Evolutionary conservation across 108 stramenopile genomes (phyloP).

Genomic region (Asterionellopsis glacialis): DNA sequence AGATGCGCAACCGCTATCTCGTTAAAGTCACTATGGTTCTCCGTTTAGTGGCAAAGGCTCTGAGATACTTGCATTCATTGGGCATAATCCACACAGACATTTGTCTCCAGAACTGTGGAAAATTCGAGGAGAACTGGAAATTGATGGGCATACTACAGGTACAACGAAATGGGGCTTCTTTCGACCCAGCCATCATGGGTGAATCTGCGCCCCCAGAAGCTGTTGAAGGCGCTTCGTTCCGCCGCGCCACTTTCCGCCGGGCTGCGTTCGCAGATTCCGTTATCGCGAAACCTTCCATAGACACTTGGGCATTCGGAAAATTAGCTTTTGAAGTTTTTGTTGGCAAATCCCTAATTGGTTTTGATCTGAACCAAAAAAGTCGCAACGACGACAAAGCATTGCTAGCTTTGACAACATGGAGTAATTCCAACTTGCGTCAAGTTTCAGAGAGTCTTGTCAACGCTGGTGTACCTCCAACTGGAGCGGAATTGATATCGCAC

Average conservation of each 20-base stretch:
- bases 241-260: slow-evolving; percentile 12
- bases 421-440: slow-evolving; percentile 29
- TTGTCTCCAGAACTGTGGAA: slow-evolving; percentile 48
- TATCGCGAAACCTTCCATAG: slow-evolving; percentile 40
- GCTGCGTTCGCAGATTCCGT: slow-evolving; percentile 23
- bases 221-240: slow-evolving; percentile 7
- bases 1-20: slow-evolving; percentile 46
- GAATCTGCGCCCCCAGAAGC: slow-evolving; percentile 69
- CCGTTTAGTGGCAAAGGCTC: slow-evolving; percentile 50
- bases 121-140: slow-evolving; percentile 74
- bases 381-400: slow-evolving; percentile 21
- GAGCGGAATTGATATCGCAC: slow-evolving; percentile 51
- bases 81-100: slow-evolving; percentile 71
- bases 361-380: slow-evolving; percentile 22
- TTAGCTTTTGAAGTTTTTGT: slow-evolving; percentile 70
- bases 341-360: slow-evolving; percentile 56
- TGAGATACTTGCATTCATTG: slow-evolving; percentile 49
- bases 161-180: slow-evolving; percentile 33
- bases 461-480: slow-evolving; percentile 37
- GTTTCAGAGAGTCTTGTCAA: slow-evolving; percentile 33
- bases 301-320: slow-evolving; percentile 81
- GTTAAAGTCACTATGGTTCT: slow-evolving; percentile 55
- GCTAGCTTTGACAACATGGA: slow-evolving; percentile 34
- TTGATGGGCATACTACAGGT: slow-evolving; percentile 45
- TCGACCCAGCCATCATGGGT: slow-evolving; percentile 36